A percentile compares a stretch with the other conserved stretches of the same genome.
phyloP scores from a whole-genome alignment of 306 rosid species.

The Vigna trinervia region DNA sequence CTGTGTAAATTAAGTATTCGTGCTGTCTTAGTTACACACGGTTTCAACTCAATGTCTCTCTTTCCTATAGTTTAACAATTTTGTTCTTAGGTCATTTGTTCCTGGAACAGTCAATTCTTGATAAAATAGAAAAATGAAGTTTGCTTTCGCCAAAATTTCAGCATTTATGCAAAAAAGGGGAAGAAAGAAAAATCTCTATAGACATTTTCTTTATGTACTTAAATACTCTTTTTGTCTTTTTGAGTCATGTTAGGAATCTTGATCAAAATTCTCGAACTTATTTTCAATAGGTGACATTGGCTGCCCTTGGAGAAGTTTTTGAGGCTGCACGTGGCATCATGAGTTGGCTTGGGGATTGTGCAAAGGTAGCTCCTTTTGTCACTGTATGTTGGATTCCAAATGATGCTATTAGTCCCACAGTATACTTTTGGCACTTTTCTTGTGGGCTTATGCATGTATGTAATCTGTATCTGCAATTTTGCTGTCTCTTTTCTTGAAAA shows the following conservation, averaged over 20 bases:
- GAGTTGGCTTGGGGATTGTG: constrained; percentile 96
- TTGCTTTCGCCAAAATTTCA: constrained; percentile 10
- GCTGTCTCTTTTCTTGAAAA: constrained; percentile 11
- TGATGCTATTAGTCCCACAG: constrained; percentile 12
- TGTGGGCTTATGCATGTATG: constrained; percentile 4
- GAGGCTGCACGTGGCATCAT: constrained; percentile 87
- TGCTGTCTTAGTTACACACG: no score
- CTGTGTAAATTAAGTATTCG: no score
- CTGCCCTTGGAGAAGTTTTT: constrained; percentile 93
- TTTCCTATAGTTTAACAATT: neutral
- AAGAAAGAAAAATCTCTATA: neutral
- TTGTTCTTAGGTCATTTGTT: neutral
- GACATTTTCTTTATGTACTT: neutral
- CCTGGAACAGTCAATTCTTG: neutral
- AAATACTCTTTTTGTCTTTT: neutral
- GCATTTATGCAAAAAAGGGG: neutral
- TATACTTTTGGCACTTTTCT: constrained; percentile 14
- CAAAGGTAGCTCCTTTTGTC: constrained; percentile 59
- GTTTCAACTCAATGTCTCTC: no score
- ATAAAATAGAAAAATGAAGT: constrained; percentile 3
- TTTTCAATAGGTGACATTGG: constrained; percentile 71
- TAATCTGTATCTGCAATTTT: neutral
- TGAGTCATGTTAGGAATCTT: constrained; percentile 25
- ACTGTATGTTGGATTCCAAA: constrained; percentile 17
- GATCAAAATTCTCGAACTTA: constrained; percentile 6